Percentiles rank a stretch among this genome's conserved stretches.
Conservation (phyloP, 139 green algal species). For the Tetradesmus lagerheimii region DNA sequence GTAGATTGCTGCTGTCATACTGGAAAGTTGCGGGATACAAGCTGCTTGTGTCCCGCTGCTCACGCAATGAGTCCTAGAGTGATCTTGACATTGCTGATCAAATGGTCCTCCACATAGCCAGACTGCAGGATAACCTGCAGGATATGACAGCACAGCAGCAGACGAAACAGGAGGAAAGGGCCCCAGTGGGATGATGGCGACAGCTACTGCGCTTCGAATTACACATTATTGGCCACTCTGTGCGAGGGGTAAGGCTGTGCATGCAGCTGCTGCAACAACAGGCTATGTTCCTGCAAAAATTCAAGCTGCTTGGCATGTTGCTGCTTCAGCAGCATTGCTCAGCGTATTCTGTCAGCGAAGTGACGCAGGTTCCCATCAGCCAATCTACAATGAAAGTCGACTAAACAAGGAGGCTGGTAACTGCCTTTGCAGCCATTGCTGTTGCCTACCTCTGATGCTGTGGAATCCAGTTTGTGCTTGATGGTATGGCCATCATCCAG, state of each 20-base stretch:
- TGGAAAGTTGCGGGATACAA: neutral
- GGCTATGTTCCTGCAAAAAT: neutral
- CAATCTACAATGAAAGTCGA: neutral
- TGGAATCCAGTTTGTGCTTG: slow-evolving; percentile 75
- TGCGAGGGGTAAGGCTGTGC: neutral
- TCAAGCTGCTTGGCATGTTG: neutral
- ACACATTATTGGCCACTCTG: too few species aligned
- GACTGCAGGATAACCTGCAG: slow-evolving; percentile 64
- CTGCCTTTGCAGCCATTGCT: neutral
- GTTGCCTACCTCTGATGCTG: slow-evolving; percentile 60
- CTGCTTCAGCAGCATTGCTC: neutral
- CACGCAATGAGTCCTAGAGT: slow-evolving; percentile 73
- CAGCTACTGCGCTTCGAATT: too few species aligned
- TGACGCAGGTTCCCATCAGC: neutral
- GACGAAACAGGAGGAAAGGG: too few species aligned
- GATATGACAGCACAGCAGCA: neutral
- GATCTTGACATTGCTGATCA: slow-evolving; percentile 81
- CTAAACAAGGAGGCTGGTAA: neutral
- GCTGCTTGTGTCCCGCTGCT: slow-evolving; percentile 48
- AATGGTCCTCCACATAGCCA: slow-evolving; percentile 74
- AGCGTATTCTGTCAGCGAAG: neutral
- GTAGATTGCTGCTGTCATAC: neutral
- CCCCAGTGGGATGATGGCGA: too few species aligned
- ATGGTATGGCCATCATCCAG: slow-evolving; percentile 67
- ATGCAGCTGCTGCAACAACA: neutral